A percentile compares a stretch with the other conserved stretches of the same genome.
Evolutionary conservation across 2,329 filamentous ascomycete species (phyloP).

Genomic region (Colletotrichum tamarilloi): DNA sequence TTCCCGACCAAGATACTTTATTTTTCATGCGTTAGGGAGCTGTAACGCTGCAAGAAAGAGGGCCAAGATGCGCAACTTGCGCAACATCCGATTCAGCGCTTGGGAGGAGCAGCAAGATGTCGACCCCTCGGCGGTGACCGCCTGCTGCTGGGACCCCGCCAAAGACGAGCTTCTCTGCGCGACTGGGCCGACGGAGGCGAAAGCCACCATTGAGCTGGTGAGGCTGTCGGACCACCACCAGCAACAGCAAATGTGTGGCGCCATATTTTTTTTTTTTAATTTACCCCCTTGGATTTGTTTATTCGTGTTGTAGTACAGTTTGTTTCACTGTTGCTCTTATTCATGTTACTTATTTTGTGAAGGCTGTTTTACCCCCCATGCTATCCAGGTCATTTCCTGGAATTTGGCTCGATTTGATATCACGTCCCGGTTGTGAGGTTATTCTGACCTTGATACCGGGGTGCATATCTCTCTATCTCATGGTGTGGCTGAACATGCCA

Average conservation of each 20-base stretch:
- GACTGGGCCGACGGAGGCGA: slow-evolving; percentile 80
- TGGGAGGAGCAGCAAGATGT: slow-evolving; percentile 62
- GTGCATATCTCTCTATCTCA: neutral
- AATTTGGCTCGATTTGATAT: neutral
- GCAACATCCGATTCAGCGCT: slow-evolving; percentile 77
- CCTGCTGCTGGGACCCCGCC: slow-evolving; percentile 86
- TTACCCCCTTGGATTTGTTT: neutral
- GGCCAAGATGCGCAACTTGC: slow-evolving; percentile 83
- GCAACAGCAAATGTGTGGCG: slow-evolving; percentile 50
- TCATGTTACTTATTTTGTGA: neutral
- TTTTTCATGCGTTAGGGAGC: slow-evolving; percentile 3
- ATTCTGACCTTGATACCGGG: neutral
- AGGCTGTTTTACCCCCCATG: neutral
- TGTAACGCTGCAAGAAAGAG: slow-evolving; percentile 9
- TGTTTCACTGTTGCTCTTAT: neutral
- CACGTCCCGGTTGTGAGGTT: neutral
- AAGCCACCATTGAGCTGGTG: slow-evolving; percentile 78
- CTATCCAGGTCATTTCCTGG: neutral
- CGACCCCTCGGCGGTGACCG: slow-evolving; percentile 65
- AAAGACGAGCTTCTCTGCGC: slow-evolving; percentile 84
- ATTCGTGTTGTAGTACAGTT: neutral
- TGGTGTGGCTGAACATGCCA: slow-evolving; percentile 15
- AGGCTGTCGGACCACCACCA: slow-evolving; percentile 60
- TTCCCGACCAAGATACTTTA: neutral
- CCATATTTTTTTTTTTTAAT: slow-evolving; percentile 2